These are phyloP conservation scores for Xanthoparmelia taractica DNA, from an alignment of 495 filamentous ascomycete genomes.

Conservation along the genomic window DNA sequence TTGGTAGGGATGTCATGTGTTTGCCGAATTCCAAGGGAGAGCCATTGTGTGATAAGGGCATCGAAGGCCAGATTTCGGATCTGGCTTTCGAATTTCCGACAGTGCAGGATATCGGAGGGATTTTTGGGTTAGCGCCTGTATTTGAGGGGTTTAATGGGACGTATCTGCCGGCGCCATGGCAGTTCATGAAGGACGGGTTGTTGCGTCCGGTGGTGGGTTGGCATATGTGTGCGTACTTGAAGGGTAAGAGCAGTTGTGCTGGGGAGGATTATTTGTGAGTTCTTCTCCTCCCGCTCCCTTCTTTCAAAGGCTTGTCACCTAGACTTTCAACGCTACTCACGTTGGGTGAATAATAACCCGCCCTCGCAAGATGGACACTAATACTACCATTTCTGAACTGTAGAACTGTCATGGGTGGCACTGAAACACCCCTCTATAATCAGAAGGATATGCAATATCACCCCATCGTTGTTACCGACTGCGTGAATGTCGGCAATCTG, in stretches of 20 bases:
- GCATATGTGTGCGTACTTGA: neutral
- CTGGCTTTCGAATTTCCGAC: neutral
- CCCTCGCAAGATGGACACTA: too few relatives aligned
- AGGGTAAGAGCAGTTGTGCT: neutral
- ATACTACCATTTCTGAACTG: too few relatives aligned
- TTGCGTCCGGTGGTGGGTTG: neutral
- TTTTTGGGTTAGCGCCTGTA: neutral
- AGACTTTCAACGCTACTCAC: too few relatives aligned
- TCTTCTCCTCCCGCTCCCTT: too few relatives aligned
- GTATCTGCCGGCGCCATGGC: neutral
- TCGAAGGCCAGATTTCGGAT: slow-evolving; percentile 4
- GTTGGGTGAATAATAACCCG: too few relatives aligned
- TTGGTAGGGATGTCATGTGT: neutral
- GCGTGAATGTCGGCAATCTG: neutral
- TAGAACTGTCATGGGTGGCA: neutral
- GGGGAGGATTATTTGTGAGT: neutral
- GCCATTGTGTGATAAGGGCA: neutral
- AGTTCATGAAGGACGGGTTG: neutral
- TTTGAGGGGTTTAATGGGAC: neutral
- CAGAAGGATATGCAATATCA: neutral
- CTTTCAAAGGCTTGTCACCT: too few relatives aligned
- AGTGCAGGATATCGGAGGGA: neutral
- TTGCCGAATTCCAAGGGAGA: neutral
- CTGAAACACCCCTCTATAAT: neutral
- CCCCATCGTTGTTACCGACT: neutral